These are phyloP conservation scores for Camellia oleifera DNA, from an alignment of 179 eudicot species.

Conservation along the genomic window DNA sequence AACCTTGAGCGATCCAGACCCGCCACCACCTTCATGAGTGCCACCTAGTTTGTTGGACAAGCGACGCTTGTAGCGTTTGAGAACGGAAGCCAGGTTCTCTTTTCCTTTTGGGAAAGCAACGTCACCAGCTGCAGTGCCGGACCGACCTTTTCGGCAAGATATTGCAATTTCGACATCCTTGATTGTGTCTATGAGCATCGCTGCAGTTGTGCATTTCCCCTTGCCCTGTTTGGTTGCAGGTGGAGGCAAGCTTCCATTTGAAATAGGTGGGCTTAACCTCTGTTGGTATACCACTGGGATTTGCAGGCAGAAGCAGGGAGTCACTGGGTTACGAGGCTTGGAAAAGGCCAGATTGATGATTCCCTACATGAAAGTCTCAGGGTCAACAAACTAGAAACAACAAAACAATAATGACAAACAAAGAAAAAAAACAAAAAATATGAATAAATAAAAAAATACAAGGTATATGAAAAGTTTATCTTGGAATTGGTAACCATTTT, in stretches of 20 bases:
- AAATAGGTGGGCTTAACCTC: slow-evolving; percentile 51
- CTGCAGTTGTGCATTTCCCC: slow-evolving; percentile 75
- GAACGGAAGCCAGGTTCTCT: slow-evolving; percentile 87
- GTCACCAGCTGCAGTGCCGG: slow-evolving; percentile 97
- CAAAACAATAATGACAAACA: background rate
- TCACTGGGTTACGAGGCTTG: slow-evolving; percentile 59
- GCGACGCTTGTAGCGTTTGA: slow-evolving; percentile 90
- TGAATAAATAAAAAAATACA: no score
- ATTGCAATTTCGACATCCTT: slow-evolving; percentile 88
- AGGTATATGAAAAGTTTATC: no score
- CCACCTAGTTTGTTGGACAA: slow-evolving; percentile 60
- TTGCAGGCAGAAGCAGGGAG: slow-evolving; percentile 90
- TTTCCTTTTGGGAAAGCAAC: slow-evolving; percentile 98
- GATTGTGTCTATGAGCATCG: slow-evolving; percentile 66
- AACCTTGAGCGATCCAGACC: slow-evolving; percentile 35
- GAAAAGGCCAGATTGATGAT: slow-evolving; percentile 69
- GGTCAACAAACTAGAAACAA: background rate
- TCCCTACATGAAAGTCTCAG: slow-evolving; percentile 42
- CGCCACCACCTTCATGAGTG: slow-evolving; percentile 33
- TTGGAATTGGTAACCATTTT: no score
- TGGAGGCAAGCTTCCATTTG: slow-evolving; percentile 68
- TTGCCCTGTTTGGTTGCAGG: slow-evolving; percentile 45
- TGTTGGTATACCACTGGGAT: slow-evolving; percentile 61
- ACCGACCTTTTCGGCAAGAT: slow-evolving; percentile 78
- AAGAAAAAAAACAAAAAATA: no score